Percentiles rank a stretch among this genome's conserved stretches.
Evolutionary conservation across 2,329 filamentous ascomycete genomes (phyloP).

Genomic region (Epichloe glyceriae): DNA sequence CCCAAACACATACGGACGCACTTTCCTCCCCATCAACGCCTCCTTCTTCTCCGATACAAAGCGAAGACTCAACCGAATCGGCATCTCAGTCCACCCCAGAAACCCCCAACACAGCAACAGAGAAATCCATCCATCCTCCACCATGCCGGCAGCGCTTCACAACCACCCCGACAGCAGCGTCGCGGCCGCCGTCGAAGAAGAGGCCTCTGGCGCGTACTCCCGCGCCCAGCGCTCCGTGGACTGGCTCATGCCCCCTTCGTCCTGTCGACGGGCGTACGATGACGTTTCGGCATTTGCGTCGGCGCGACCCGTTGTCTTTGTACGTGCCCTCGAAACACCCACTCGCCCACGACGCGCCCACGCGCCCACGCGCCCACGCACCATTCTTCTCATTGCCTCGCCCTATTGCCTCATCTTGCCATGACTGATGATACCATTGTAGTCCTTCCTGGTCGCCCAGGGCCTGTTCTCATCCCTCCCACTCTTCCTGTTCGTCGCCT

Average conservation of each 20-base stretch:
- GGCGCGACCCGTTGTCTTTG: slow-evolving; percentile 56
- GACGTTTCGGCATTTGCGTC: slow-evolving; percentile 42
- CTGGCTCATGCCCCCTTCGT: slow-evolving; percentile 44
- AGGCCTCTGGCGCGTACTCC: slow-evolving; percentile 19
- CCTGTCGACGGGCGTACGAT: slow-evolving; percentile 43
- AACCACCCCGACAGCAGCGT: background rate
- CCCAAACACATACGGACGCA: too few relatives aligned
- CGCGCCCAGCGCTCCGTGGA: slow-evolving; percentile 33
- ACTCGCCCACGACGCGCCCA: too few relatives aligned
- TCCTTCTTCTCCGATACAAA: too few relatives aligned
- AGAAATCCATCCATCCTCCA: background rate
- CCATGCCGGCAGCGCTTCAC: slow-evolving; percentile 2
- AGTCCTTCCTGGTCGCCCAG: slow-evolving; percentile 59
- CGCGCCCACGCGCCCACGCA: too few relatives aligned
- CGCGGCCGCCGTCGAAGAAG: too few relatives aligned
- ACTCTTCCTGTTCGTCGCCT: slow-evolving; percentile 53
- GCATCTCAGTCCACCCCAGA: background rate
- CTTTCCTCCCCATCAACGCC: too few relatives aligned
- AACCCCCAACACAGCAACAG: background rate
- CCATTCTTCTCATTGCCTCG: background rate
- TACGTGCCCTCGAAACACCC: slow-evolving; percentile 25
- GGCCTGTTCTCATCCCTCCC: slow-evolving; percentile 53
- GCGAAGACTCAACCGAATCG: too few relatives aligned
- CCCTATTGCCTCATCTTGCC: background rate
- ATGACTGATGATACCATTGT: background rate